These are phyloP conservation scores for Pichia cabralensis DNA, from an alignment of 805 yeast genomes.

Conservation along the genomic window DNA sequence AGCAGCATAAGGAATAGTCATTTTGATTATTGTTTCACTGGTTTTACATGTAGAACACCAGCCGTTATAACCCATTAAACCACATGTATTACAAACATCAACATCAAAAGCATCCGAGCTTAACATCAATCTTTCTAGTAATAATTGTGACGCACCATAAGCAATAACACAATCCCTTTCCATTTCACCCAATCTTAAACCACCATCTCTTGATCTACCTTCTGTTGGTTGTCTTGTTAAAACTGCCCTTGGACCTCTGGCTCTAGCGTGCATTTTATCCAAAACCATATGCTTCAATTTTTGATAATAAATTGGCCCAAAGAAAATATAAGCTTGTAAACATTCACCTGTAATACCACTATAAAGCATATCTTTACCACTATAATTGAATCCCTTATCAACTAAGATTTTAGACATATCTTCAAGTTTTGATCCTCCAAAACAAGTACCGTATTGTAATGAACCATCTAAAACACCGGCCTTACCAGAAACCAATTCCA, in stretches of 20 bases:
- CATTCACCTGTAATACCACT: slow-evolving; percentile 98
- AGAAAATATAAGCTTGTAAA: slow-evolving; percentile 93
- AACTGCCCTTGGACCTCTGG: slow-evolving; percentile 98
- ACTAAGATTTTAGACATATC: slow-evolving; percentile 90
- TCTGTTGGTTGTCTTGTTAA: slow-evolving; percentile 97
- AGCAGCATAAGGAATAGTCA: slow-evolving; percentile 99
- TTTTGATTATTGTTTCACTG: slow-evolving; percentile 74
- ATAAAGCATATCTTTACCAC: slow-evolving; percentile 96
- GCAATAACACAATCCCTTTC: slow-evolving; percentile 99
- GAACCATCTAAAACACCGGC: slow-evolving; percentile 94
- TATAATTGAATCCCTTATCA: slow-evolving; percentile 84
- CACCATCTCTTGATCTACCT: slow-evolving; percentile 99
- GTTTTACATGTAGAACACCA: slow-evolving; percentile 98
- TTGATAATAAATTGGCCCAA: slow-evolving; percentile 97
- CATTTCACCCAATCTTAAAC: slow-evolving; percentile 97
- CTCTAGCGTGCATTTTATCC: slow-evolving; percentile 99
- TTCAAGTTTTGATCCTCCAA: slow-evolving; percentile 93
- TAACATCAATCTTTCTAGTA: slow-evolving; percentile 89
- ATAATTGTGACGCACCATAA: slow-evolving; percentile 92
- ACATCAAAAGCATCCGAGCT: slow-evolving; percentile 98
- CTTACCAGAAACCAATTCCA: slow-evolving; percentile 90
- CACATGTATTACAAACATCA: slow-evolving; percentile 88
- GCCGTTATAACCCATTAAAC: slow-evolving; percentile 92
- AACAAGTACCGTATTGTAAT: slow-evolving; percentile 94
- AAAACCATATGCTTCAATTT: slow-evolving; percentile 97